Evolutionary conservation across 352 stramenopile genomes (phyloP), one percentile per base, ranked within the genome.

Genomic region (Globisporangium nunn): DNA sequence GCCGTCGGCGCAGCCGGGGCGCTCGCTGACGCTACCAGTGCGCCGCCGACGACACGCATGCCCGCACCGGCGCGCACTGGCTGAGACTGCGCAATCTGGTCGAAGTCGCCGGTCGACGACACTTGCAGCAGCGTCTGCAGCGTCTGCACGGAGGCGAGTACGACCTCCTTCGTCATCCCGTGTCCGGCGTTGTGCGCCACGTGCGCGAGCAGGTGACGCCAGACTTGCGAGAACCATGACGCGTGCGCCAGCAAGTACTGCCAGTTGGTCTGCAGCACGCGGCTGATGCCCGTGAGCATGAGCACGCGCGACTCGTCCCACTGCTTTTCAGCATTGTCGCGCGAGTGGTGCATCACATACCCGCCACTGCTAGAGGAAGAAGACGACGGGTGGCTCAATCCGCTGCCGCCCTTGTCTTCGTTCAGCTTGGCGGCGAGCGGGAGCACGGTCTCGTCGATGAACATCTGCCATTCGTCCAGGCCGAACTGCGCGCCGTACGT

Each of bases 291-390:
- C 40, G 93, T 87, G 44, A 99, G 75, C 61, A 97, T 86, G 18
- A 98, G 67, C 31, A 98, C 93, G 45, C 96, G 88, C 14, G 96
- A 98, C 61, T 97, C 96, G 45, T 96, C 88, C 95, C 96, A 99
- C 72, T 99, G 96, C 63, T 99, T 99, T 35, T 91, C 85, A 0
- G 78, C 78, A 40, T 86, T 98, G 74, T 99, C 96, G 17, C 96
- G 80, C 14, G 91, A 98, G 63, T 99, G 96, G 62, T 99, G 96
- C 54, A 98, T 81, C 55, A 95, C 83, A 33, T 90, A 81, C 14
- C 60, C 8, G 55, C 52, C 14, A 47, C 18, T 43, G 29, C 12
- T 17, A 17, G 29, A 28, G 28, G 29, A 6, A 14, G 17, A 41
- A 11, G 35, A 15, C 48, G 7, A 8, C 10, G 1, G 14, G 23